phyloP scores from a whole-genome alignment of 164 flowering plant species.

The Echeveria elegans region DNA sequence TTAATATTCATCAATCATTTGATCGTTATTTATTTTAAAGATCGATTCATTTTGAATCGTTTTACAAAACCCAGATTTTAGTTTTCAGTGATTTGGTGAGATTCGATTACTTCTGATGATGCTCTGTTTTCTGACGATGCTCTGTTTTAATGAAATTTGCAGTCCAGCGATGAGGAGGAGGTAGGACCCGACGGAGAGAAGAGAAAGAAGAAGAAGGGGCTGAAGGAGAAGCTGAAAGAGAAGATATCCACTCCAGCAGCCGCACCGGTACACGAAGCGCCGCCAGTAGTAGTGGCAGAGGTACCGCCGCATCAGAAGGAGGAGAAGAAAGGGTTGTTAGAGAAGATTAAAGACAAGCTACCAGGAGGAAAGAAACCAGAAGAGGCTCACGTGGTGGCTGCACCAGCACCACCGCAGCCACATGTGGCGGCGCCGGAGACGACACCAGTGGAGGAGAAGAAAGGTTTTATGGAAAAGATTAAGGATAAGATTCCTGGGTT shows the following conservation, averaged over 20 bases:
- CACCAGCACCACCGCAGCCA: background rate
- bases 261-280: background rate
- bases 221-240: slow-evolving; percentile 3
- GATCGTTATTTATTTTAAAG: background rate
- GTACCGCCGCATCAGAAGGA: background rate
- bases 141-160: background rate
- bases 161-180: slow-evolving; percentile 9
- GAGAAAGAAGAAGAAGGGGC: background rate
- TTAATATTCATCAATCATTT: too few relatives aligned
- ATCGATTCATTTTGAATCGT: too few relatives aligned
- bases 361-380: slow-evolving; percentile 3
- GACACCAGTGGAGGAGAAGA: background rate
- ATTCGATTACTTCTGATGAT: background rate
- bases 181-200: background rate
- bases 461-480: slow-evolving; percentile 1
- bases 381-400: background rate
- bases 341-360: slow-evolving; percentile 1
- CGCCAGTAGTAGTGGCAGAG: background rate
- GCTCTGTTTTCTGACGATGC: too few relatives aligned
- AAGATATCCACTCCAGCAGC: background rate
- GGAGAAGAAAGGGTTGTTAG: slow-evolving; percentile 3
- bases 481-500: slow-evolving; percentile 5
- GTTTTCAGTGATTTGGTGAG: background rate
- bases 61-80: background rate
- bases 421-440: background rate